Conservation (phyloP, 345 rosid genomes). For the Salix exigua region DNA sequence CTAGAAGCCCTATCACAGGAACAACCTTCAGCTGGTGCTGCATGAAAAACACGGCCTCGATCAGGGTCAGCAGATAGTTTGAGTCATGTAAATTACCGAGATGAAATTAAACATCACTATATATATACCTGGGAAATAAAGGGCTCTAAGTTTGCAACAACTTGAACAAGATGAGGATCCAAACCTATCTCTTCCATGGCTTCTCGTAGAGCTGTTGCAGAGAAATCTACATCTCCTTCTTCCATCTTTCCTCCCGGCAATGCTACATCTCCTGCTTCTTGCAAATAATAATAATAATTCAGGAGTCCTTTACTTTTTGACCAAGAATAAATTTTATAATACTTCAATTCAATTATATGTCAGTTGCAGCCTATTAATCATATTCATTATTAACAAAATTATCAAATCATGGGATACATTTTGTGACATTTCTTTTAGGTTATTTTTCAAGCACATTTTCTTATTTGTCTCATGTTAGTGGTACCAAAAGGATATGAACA, state of each 20-base stretch:
- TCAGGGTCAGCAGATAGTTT: no score
- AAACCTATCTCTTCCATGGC: constrained; percentile 41
- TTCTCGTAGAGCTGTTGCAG: constrained; percentile 38
- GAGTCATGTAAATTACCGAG: neutral
- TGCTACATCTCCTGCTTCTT: constrained; percentile 38
- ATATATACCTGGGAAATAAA: constrained; percentile 27
- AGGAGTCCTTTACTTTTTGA: neutral
- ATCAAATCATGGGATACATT: no score
- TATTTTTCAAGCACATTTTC: no score
- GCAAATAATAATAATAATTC: no score
- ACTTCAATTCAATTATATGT: no score
- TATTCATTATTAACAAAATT: no score
- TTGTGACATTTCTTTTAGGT: no score
- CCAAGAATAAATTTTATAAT: neutral
- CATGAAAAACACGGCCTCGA: neutral
- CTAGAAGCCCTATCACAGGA: constrained; percentile 37
- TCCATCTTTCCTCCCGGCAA: constrained; percentile 49
- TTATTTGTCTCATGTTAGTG: no score
- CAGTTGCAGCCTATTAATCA: no score
- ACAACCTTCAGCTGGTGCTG: constrained; percentile 36
- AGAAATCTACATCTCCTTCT: constrained; percentile 30
- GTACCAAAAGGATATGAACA: no score
- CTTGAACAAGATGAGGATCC: constrained; percentile 34
- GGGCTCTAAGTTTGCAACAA: constrained; percentile 29
- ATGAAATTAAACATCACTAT: neutral